Evolutionary conservation across 2,329 filamentous ascomycete species (phyloP).

Genomic region (Cephalotrichum gorgonifer): DNA sequence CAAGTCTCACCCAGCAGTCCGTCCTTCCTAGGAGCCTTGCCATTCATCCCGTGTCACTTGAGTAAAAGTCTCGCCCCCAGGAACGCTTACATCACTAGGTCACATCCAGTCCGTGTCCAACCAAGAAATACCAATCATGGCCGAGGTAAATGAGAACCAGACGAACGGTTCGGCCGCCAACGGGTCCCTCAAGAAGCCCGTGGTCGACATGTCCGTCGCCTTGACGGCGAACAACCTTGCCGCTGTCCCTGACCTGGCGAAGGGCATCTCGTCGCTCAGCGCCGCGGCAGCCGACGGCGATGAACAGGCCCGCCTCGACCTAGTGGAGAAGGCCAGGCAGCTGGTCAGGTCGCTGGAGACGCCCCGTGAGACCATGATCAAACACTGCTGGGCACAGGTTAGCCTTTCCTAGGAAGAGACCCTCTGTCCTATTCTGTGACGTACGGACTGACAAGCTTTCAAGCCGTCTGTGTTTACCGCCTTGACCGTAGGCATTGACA

Average conservation of each 20-base stretch:
- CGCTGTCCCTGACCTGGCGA: slow-evolving; percentile 6
- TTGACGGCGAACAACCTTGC: slow-evolving; percentile 9
- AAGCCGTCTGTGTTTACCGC: slow-evolving; percentile 15
- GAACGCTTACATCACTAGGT: neutral
- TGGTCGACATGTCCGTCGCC: slow-evolving; percentile 9
- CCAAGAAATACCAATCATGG: neutral
- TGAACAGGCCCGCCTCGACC: slow-evolving; percentile 14
- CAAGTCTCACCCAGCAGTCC: neutral
- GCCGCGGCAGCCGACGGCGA: slow-evolving; percentile 2
- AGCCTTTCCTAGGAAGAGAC: slow-evolving; percentile 2
- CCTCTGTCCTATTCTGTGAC: neutral
- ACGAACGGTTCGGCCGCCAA: neutral
- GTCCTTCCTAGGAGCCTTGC: neutral
- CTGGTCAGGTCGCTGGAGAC: slow-evolving; percentile 26
- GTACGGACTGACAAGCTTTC: neutral
- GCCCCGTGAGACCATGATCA: slow-evolving; percentile 35
- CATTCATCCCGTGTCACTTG: neutral
- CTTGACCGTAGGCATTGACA: slow-evolving; percentile 20
- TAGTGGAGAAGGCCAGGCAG: slow-evolving; percentile 16
- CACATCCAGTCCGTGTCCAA: neutral
- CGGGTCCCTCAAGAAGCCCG: neutral
- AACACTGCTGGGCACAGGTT: slow-evolving; percentile 33
- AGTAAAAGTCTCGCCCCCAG: neutral
- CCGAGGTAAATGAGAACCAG: neutral
- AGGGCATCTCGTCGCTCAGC: slow-evolving; percentile 5